Conservation (phyloP, 2,329 filamentous ascomycete species). For the Setomelanomma holmii region DNA sequence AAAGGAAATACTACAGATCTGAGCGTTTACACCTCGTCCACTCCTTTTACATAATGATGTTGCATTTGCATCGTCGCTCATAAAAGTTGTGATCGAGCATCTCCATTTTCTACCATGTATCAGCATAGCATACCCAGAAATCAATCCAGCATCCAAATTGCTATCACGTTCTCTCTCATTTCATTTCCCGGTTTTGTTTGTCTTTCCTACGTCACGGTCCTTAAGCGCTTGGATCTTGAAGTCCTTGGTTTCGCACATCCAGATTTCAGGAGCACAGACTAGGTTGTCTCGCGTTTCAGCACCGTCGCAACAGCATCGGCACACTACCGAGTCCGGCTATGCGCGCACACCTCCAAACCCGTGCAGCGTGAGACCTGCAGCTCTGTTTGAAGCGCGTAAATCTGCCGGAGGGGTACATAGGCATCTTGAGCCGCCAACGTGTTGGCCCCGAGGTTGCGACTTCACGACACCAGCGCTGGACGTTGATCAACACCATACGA, state of each 20-base stretch:
- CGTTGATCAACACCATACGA: neutral
- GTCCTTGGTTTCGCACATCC: neutral
- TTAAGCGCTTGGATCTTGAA: neutral
- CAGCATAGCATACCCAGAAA: constrained; percentile 17
- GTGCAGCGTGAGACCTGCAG: constrained; percentile 22
- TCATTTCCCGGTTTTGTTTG: neutral
- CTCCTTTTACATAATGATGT: constrained; percentile 9
- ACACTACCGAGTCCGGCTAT: constrained; percentile 23
- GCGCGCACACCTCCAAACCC: constrained; percentile 17
- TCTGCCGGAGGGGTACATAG: constrained; percentile 5
- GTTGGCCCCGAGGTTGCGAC: constrained; percentile 4
- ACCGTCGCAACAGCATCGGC: constrained; percentile 34
- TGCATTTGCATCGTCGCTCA: constrained; percentile 14
- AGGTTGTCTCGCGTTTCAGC: constrained; percentile 30
- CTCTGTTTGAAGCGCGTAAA: constrained; percentile 15
- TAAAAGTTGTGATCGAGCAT: constrained; percentile 25
- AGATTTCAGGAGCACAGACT: constrained; percentile 1
- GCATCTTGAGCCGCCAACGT: constrained; percentile 1
- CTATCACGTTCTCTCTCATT: neutral
- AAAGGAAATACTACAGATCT: constrained; percentile 4
- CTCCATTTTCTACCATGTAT: constrained; percentile 2
- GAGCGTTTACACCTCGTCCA: constrained; percentile 7
- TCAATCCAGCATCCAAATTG: neutral
- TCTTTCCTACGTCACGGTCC: neutral
- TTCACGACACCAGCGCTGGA: constrained; percentile 7